Percentiles rank a stretch among this genome's conserved stretches.
These are phyloP conservation scores for Priceomyces medius DNA, from an alignment of 805 yeast species.

Conservation along the genomic window DNA sequence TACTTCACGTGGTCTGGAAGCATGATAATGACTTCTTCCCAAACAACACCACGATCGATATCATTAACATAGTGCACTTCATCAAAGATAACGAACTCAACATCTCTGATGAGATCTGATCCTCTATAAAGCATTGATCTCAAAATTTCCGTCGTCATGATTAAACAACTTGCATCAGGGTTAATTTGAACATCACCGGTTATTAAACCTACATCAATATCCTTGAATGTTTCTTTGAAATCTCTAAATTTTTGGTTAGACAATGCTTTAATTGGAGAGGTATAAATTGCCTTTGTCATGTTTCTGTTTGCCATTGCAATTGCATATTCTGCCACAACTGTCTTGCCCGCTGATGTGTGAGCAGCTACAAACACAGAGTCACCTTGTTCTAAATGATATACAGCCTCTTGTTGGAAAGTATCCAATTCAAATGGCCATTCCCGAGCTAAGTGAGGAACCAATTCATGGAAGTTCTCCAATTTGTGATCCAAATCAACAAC, in stretches of 20 bases:
- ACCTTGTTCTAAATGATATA: conserved; percentile 93
- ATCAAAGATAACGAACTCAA: conserved; percentile 95
- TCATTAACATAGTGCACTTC: conserved; percentile 98
- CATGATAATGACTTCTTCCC: conserved; percentile 99
- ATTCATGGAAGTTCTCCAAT: conserved; percentile 78
- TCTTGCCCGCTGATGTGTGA: conserved; percentile 97
- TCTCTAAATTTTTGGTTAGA: conserved; percentile 90
- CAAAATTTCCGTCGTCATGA: conserved; percentile 96
- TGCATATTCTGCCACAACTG: conserved; percentile 97
- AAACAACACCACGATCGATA: conserved; percentile 95
- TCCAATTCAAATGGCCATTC: conserved; percentile 95
- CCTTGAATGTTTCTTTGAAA: conserved; percentile 75
- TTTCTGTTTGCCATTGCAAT: conserved; percentile 94
- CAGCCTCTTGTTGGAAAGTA: conserved; percentile 94
- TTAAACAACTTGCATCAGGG: conserved; percentile 92
- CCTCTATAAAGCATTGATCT: conserved; percentile 96
- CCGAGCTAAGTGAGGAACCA: conserved; percentile 91
- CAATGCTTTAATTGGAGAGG: conserved; percentile 91
- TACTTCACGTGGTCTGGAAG: conserved; percentile 94
- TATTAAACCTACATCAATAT: conserved; percentile 85
- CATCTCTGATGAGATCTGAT: conserved; percentile 94
- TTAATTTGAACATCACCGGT: conserved; percentile 98
- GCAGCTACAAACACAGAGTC: conserved; percentile 99
- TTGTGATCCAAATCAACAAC: conserved; percentile 83
- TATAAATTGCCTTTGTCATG: conserved; percentile 95